Base-by-base conservation (phyloP, 768 basidiomycete species). In the Pilatotrama ljubarskyi region DNA sequence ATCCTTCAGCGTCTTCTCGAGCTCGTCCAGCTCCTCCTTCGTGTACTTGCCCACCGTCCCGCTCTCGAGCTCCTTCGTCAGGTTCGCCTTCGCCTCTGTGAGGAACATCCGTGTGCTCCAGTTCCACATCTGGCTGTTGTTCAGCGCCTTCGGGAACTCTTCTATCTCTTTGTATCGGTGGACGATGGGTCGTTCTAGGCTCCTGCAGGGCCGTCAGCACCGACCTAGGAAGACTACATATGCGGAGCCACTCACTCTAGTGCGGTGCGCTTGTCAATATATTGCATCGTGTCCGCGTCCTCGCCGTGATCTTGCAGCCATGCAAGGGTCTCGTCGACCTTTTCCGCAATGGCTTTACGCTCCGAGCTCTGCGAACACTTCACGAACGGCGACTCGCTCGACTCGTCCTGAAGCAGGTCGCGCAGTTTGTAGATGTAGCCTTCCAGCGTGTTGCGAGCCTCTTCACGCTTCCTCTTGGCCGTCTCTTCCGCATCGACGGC, bases 271-370 rank as follows among this genome's bases (percentile, higher is more conserved):
- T 92, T 93, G 64, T 86, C 83, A 61, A 86, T 76, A 64, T 97
- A 79, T 53, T 87, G 84, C 15, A 78, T 80, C 2, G 88, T 93
- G 60, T 90, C 86, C 0, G 95, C 96, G 6, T 80, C 71, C 68
- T 98, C 96, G 7, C 87, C 93, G 54, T 88, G 80, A 37, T 95
- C 91, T 66, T 85, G 81, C 57, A 98, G 77, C 97, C 97, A 98
- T 25, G 75, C 70, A 62, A 88, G 85, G 0, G 89, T 86, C 25
- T 89, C 86, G n/a, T 86, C 83, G 4, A 95, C 76, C 69, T 85
- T 83, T 50, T 82, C 79, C 2, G 77, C 73, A 57, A 98, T 81
- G n/a, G 76, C 77, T 58, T 80, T 75, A 47, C 93, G 78, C 73
- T 99, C 97, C 6, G 71, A 69, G 9, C 78, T 74, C 63, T 87